A percentile compares a stretch with the other conserved stretches of the same genome.
Conservation (phyloP, 2,329 filamentous ascomycete species). For the Stachybotrys chartarum region DNA sequence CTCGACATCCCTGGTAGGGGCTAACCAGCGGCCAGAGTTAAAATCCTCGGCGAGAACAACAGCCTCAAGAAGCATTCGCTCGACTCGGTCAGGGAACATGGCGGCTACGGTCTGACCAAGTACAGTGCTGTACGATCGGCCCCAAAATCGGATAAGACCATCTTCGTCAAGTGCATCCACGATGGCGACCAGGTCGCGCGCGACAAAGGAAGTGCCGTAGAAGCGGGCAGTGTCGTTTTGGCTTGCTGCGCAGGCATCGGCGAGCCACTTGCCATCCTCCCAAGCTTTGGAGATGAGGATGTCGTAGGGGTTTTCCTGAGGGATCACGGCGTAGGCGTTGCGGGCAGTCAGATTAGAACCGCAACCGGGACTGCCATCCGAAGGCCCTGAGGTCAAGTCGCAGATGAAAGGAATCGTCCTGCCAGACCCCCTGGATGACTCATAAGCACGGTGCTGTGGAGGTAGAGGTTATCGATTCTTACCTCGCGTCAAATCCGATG, state of each 20-base stretch:
- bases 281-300: too few species aligned
- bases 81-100: conserved; percentile 28
- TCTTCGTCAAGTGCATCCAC: conserved; percentile 27
- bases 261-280: too few species aligned
- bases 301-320: too few species aligned
- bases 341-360: too few species aligned
- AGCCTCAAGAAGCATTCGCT: conserved; percentile 33
- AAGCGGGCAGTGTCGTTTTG: conserved; percentile 7
- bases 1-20: too few species aligned
- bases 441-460: too few species aligned
- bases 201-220: conserved; percentile 29
- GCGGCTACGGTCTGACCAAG: conserved; percentile 28
- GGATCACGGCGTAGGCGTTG: too few species aligned
- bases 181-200: conserved; percentile 36
- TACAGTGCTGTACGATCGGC: conserved; percentile 38
- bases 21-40: not conserved
- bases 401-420: too few species aligned
- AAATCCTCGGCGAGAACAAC: conserved; percentile 31
- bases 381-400: too few species aligned
- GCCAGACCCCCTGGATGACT: conserved; percentile 9
- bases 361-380: too few species aligned
- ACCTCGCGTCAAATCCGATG: too few species aligned
- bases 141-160: conserved; percentile 35
- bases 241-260: not conserved
- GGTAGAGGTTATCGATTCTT: too few species aligned